Evolutionary conservation across 192 early-diverging fungal species (phyloP).

Genomic region (Paraglomus occultum): DNA sequence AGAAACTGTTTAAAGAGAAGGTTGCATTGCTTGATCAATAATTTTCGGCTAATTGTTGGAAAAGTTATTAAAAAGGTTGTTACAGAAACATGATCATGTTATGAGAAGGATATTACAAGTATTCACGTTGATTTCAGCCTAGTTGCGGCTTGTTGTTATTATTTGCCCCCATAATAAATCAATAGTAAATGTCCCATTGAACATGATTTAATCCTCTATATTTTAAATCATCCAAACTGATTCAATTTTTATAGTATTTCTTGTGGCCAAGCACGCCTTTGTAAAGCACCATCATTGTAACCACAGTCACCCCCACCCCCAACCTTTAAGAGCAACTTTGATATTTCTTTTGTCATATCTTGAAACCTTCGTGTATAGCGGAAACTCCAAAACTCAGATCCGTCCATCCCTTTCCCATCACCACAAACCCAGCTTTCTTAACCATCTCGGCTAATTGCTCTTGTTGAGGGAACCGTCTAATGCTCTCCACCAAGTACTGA

Average conservation of each 20-base stretch:
- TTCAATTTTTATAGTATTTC: too few relatives aligned
- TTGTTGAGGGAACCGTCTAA: constrained; percentile 91
- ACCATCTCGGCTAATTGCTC: constrained; percentile 90
- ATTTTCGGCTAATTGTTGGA: background rate
- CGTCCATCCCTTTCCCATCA: constrained; percentile 87
- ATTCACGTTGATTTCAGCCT: too few relatives aligned
- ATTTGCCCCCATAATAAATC: too few relatives aligned
- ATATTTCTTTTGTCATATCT: constrained; percentile 56
- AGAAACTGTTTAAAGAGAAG: constrained; percentile 83
- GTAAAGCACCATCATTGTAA: too few relatives aligned
- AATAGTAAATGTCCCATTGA: too few relatives aligned
- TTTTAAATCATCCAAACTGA: too few relatives aligned
- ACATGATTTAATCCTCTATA: too few relatives aligned
- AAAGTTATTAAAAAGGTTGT: background rate
- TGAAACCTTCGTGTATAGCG: constrained; percentile 94
- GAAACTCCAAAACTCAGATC: constrained; percentile 97
- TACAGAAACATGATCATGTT: background rate
- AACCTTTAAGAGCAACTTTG: too few relatives aligned
- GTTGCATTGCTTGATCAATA: constrained; percentile 7
- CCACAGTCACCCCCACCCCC: too few relatives aligned
- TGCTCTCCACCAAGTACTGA: constrained; percentile 96
- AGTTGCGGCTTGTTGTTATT: too few relatives aligned
- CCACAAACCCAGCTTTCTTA: constrained; percentile 82
- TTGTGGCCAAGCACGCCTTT: too few relatives aligned
- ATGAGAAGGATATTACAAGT: background rate